Conservation (phyloP, 2,329 filamentous ascomycete species). For the Botrytis squamosa region DNA sequence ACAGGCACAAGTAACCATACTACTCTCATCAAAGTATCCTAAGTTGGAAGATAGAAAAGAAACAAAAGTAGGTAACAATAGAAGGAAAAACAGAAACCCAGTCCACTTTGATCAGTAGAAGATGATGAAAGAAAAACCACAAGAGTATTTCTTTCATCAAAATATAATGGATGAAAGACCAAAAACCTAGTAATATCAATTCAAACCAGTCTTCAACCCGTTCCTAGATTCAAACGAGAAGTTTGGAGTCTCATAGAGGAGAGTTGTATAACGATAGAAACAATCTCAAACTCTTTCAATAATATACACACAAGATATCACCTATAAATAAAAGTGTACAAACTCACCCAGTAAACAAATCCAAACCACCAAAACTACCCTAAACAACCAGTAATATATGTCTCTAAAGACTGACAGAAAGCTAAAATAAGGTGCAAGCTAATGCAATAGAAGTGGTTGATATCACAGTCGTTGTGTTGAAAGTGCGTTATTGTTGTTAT, state of each 20-base stretch:
- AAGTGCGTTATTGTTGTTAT: neutral
- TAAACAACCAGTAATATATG: neutral
- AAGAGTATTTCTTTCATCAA: too few species aligned
- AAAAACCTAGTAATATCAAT: neutral
- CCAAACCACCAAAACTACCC: neutral
- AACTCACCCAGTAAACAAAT: neutral
- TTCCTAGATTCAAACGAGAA: accelerated
- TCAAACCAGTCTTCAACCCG: accelerated
- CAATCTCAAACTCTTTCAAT: too few species aligned
- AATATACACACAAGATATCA: accelerated
- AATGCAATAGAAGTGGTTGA: neutral
- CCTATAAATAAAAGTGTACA: neutral
- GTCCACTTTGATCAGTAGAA: too few species aligned
- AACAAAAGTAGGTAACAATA: neutral
- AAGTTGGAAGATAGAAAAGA: too few species aligned
- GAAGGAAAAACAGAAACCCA: neutral
- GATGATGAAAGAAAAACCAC: neutral
- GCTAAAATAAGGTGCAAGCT: neutral
- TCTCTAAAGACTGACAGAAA: accelerated
- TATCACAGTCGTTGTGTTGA: neutral
- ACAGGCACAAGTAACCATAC: too few species aligned
- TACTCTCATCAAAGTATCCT: neutral
- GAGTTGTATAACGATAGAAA: accelerated
- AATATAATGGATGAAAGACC: neutral
- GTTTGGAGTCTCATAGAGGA: accelerated